Base-by-base conservation (phyloP, 2,329 filamentous ascomycete genomes). In the Hawksworthiomyces lignivorus region DNA sequence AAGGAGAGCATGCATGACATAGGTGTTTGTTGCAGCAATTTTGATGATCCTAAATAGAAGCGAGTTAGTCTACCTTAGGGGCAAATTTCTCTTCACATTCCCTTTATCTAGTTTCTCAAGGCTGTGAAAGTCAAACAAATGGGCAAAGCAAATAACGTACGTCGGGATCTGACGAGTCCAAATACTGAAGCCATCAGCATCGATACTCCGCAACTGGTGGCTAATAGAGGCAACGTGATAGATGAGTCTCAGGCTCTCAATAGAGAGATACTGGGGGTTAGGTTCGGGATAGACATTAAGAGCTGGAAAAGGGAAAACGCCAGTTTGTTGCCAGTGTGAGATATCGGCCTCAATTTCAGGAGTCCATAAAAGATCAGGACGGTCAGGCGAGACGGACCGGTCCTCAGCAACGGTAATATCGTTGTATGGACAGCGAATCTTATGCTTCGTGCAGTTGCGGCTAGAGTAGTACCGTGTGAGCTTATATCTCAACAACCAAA, bases 361-460 rank as follows among this genome's bases (percentile, higher is more conserved):
- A 31, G 84, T 89, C 81, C 89, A 94, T 60, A 92, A 78, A 41
- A 97, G 75, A 55, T 82, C 77, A 44, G 77, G 72, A 63, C 75
- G 79, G 52, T 75, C 71, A 49, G 79, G 77, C 50, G 76, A 77
- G 31, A 70, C 68, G 28, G 75, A 71, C 51, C 77, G 69, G 52
- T 77, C 70, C 51, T 84, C 80, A 44, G 82, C 73, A 34, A 77
- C 72, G 36, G 84, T 77, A 57, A 82, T 80, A 60, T 97, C 89
- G 73, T 95, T 94, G 70, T 97, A 98, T 55, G 95, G 92, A 66
- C 92, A 98, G 57, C 89, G 85, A 56, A 94, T 92, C 69, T 96
- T 95, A 68, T 98, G 92, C 68, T 97, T 98, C 48, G 90, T 96
- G 67, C 92, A 98, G 66, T 98, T 98, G 57, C 87, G 87, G 69